Percentiles rank a stretch among this genome's conserved stretches.
phyloP scores from a whole-genome alignment of 73 alveolate species.

The Paramecium caudatum region DNA sequence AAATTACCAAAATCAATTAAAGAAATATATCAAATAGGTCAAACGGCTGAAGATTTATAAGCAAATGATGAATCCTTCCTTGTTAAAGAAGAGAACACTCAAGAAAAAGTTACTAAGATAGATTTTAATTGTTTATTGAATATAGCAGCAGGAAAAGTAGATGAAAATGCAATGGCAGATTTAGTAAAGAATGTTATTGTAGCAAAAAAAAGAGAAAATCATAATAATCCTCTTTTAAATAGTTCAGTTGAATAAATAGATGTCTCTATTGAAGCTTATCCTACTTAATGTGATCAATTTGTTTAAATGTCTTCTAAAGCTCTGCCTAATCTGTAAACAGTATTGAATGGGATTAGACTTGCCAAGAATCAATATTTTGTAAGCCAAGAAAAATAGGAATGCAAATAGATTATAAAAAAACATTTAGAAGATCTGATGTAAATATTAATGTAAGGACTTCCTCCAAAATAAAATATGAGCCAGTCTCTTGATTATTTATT shows the following conservation, averaged over 20 bases:
- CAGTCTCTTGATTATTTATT: constrained; percentile 22
- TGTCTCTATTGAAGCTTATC: not conserved
- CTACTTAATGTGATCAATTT: not conserved
- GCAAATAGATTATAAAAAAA: not conserved
- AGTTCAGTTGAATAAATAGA: constrained; percentile 9
- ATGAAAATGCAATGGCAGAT: constrained; percentile 39
- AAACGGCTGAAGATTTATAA: constrained; percentile 36
- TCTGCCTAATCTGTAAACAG: not conserved
- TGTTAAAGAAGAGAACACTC: not conserved
- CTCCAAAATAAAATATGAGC: constrained; percentile 1
- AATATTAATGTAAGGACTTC: constrained; percentile 25
- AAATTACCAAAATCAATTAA: constrained; percentile 25
- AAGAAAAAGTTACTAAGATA: not conserved
- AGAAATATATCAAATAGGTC: constrained; percentile 17
- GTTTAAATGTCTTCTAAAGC: constrained; percentile 40
- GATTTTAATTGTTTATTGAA: constrained; percentile 7
- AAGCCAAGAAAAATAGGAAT: constrained; percentile 27
- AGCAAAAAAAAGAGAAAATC: constrained; percentile 20
- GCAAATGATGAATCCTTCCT: constrained; percentile 45
- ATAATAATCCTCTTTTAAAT: not conserved
- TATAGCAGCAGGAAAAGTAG: constrained; percentile 46
- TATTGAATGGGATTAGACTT: constrained; percentile 48
- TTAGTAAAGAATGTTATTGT: constrained; percentile 49
- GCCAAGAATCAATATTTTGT: constrained; percentile 22
- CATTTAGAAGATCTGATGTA: constrained; percentile 31